These are phyloP conservation scores for Litchi chinensis DNA, from an alignment of 345 rosid species.

Conservation along the genomic window DNA sequence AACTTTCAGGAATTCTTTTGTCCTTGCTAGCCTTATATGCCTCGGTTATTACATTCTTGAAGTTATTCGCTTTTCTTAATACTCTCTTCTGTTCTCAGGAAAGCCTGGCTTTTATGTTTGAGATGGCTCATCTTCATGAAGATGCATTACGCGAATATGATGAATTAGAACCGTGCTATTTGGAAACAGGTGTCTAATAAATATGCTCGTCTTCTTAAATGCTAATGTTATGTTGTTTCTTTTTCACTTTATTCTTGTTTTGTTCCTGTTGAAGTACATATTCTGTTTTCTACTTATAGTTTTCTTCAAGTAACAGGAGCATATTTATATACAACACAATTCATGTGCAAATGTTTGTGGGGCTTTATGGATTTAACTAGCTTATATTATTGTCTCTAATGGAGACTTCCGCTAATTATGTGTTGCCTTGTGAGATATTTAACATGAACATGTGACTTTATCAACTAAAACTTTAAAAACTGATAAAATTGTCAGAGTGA, in stretches of 20 bases:
- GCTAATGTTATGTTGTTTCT: not conserved
- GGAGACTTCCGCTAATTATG: not conserved
- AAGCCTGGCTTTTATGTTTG: constrained; percentile 98
- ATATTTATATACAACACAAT: not conserved
- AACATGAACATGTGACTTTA: not conserved
- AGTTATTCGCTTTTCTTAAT: constrained; percentile 17
- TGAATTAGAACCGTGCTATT: constrained; percentile 90
- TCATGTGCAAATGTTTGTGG: not conserved
- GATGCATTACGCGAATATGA: constrained; percentile 98
- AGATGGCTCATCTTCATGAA: constrained; percentile 94
- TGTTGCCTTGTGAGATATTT: not conserved
- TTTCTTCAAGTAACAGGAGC: not conserved
- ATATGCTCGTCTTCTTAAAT: constrained; percentile 15
- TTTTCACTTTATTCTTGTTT: not conserved
- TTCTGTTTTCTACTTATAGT: not conserved
- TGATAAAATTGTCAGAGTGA: not conserved
- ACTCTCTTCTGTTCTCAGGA: constrained; percentile 56
- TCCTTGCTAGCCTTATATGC: constrained; percentile 15
- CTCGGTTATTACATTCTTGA: constrained; percentile 21
- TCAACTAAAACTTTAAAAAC: not conserved
- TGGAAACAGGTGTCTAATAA: constrained; percentile 74
- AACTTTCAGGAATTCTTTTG: constrained; percentile 14
- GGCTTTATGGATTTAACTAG: constrained; percentile 2
- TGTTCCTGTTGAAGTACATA: not conserved
- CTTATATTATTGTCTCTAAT: not conserved